A percentile compares a stretch with the other conserved stretches of the same genome.
These are phyloP conservation scores for Globisporangium orthogonon DNA, from an alignment of 352 stramenopile genomes.

Conservation along the genomic window DNA sequence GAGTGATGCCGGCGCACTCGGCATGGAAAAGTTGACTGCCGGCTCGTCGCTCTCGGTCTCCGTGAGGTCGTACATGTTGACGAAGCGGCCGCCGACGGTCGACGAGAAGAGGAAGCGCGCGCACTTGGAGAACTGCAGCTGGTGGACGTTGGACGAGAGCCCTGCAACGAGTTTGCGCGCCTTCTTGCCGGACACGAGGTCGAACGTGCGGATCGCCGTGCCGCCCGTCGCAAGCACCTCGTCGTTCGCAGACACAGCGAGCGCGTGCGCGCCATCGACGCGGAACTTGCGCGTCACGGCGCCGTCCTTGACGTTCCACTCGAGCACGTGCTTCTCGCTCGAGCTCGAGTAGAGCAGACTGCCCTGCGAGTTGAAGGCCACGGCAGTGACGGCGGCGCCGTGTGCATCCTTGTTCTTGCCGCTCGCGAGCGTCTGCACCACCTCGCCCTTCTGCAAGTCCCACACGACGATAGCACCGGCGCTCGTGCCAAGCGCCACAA, in stretches of 20 bases:
- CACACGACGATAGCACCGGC: slow-evolving; percentile 60
- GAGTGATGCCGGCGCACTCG: slow-evolving; percentile 42
- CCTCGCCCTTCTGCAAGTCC: slow-evolving; percentile 63
- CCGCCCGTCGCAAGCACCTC: slow-evolving; percentile 60
- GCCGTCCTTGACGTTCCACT: slow-evolving; percentile 63
- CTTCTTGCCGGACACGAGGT: slow-evolving; percentile 75
- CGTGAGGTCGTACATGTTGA: slow-evolving; percentile 80
- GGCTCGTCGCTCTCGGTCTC: slow-evolving; percentile 56
- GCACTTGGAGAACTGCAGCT: slow-evolving; percentile 59
- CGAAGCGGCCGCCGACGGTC: slow-evolving; percentile 63
- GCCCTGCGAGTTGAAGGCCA: slow-evolving; percentile 70
- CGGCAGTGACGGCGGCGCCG: slow-evolving; percentile 38
- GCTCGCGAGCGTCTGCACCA: slow-evolving; percentile 48
- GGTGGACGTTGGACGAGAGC: slow-evolving; percentile 61
- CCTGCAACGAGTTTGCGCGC: slow-evolving; percentile 67
- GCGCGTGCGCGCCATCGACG: slow-evolving; percentile 45
- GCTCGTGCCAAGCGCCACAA: slow-evolving; percentile 70
- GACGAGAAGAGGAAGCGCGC: slow-evolving; percentile 69
- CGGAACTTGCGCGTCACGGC: slow-evolving; percentile 63
- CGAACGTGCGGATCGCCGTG: slow-evolving; percentile 64
- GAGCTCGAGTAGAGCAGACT: slow-evolving; percentile 61
- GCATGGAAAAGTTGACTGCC: slow-evolving; percentile 69
- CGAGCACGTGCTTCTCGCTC: slow-evolving; percentile 69
- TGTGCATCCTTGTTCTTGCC: slow-evolving; percentile 41
- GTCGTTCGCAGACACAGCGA: slow-evolving; percentile 58